Conservation (phyloP, 352 stramenopile species). For the Vaucheria bursata region DNA sequence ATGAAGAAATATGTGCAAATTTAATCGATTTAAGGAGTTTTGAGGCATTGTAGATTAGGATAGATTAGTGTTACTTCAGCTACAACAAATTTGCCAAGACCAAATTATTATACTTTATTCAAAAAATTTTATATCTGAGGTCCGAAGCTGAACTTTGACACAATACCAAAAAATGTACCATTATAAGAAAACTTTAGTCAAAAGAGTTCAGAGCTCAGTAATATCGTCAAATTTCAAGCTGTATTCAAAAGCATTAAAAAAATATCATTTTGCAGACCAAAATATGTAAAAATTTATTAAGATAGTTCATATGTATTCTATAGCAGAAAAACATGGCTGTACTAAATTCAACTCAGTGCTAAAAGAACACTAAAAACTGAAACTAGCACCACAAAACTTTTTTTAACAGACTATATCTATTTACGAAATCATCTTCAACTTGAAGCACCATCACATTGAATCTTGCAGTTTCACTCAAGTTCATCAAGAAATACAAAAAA, state of each 20-base stretch:
- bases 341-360: neutral
- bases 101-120: neutral
- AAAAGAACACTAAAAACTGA: neutral
- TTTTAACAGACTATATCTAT: too few species aligned
- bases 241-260: too few species aligned
- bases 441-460: neutral
- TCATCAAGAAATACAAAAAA: neutral
- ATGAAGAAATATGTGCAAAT: constrained; percentile 48
- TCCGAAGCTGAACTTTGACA: too few species aligned
- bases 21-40: neutral
- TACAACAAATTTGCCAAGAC: neutral
- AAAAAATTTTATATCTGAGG: neutral
- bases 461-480: neutral
- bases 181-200: neutral
- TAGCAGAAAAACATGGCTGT: neutral
- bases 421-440: too few species aligned
- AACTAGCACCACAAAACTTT: neutral
- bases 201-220: too few species aligned
- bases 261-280: neutral
- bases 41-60: neutral
- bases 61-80: neutral
- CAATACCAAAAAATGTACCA: neutral
- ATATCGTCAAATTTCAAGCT: too few species aligned
- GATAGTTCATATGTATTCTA: neutral
- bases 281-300: neutral